Evolutionary conservation across 257 asterid species (phyloP), one percentile per base, ranked within the genome.

Genomic region (Fraxinus americana): DNA sequence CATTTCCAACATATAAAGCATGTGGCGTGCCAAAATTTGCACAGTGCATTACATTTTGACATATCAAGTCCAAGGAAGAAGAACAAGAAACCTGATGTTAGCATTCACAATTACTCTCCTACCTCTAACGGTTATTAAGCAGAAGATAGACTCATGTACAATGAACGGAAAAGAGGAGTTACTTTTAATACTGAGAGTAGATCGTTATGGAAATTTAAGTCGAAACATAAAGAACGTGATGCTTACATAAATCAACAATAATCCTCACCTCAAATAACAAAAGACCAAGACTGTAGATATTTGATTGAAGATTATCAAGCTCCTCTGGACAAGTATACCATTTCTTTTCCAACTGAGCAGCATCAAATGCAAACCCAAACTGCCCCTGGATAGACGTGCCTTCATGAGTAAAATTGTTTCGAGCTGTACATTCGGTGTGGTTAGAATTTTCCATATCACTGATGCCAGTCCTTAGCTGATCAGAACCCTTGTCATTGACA

Each of bases 311-410:
- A 66, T 25, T 66, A 25, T 66, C 32, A 34, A 78, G 71, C 61
- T 71, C 81, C 73, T 75, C 85, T 1, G 89, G 91, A 81, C 80
- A 66, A 41, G 54, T 80, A 74, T 89, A 87, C 91, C 91, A 89
- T 75, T 80, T 78, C 79, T 77, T 72, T 78, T 89, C 93, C 81
- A 84, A 38, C 61, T 75, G 78, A 69, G 39, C 61, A 39, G 25
- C 27, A 25, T 52, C 78, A 75, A 69, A 76, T 63, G 41, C 72
- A 81, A 59, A n/a, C 57, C 65, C 38, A 25, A 57, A 11, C 6
- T 35, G 77, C 11, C 65, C 73, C 57, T 76, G 29, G 17, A n/a
- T 38, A 25, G 38, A 45, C 23, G 34, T 14, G 17, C 57, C 74
- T 66, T 30, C 73, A 27, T 1, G 30, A 57, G 30, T 57, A 57